Conservation (phyloP, 2,329 filamentous ascomycete genomes). For the Alternaria gansuensis region DNA sequence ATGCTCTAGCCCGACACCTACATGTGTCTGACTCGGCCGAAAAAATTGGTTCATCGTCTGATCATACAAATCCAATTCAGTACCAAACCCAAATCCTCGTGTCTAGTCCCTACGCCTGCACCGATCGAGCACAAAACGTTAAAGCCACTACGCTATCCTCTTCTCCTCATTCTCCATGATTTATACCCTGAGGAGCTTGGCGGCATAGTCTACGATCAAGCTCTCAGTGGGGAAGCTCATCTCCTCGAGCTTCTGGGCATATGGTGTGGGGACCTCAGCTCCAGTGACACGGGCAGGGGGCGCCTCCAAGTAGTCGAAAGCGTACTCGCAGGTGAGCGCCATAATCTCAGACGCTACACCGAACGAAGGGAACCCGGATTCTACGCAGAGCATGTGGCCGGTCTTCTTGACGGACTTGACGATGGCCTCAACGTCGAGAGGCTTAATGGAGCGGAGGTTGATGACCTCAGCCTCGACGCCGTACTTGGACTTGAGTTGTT, state of each 20-base stretch:
- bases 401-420: slow-evolving; percentile 99
- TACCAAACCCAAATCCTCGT: slow-evolving; percentile 9
- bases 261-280: slow-evolving; percentile 96
- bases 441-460: slow-evolving; percentile 98
- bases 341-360: slow-evolving; percentile 93
- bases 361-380: slow-evolving; percentile 95
- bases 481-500: slow-evolving; percentile 94
- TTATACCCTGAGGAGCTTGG: slow-evolving; percentile 85
- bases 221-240: slow-evolving; percentile 93
- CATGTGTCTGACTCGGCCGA: slow-evolving; percentile 13
- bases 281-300: slow-evolving; percentile 94
- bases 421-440: slow-evolving; percentile 92
- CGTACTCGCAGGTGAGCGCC: slow-evolving; percentile 95
- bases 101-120: slow-evolving; percentile 13
- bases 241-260: slow-evolving; percentile 90
- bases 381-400: slow-evolving; percentile 85
- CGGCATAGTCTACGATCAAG: slow-evolving; percentile 86
- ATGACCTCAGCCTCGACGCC: slow-evolving; percentile 95
- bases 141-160: neutral
- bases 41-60: slow-evolving; percentile 27
- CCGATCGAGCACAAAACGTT: slow-evolving; percentile 3
- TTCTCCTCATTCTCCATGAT: neutral
- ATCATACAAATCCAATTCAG: slow-evolving; percentile 35
- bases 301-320: slow-evolving; percentile 95
- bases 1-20: slow-evolving; percentile 25